Conservation (phyloP, 2,329 filamentous ascomycete species). For the Aspergillus fijiensis region DNA sequence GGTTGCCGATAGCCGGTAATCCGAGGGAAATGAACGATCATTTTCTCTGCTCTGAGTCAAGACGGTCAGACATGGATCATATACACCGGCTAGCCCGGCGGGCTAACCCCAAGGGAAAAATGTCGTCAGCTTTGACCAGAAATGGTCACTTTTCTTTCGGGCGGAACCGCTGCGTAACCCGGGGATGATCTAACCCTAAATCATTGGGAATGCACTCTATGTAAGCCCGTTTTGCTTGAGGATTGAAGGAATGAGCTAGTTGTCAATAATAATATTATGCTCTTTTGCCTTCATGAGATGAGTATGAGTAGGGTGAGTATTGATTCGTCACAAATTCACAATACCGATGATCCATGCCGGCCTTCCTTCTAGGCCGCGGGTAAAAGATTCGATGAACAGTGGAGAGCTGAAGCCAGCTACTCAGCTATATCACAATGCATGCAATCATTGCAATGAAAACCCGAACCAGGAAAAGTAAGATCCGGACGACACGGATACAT, state of each 20-base stretch:
- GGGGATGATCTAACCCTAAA: slow-evolving; percentile 18
- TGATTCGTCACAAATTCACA: not conserved
- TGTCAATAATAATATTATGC: not conserved
- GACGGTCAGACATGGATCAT: not conserved
- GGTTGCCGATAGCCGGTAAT: slow-evolving; percentile 6
- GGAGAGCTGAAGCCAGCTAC: not conserved
- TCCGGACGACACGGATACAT: not conserved
- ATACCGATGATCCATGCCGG: too few relatives aligned
- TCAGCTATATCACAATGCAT: not conserved
- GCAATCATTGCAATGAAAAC: not conserved
- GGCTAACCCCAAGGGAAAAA: slow-evolving; percentile 5
- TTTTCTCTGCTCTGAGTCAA: not conserved
- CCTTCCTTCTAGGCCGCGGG: not conserved
- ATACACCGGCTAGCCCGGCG: slow-evolving; percentile 10
- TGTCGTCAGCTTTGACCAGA: slow-evolving; percentile 17
- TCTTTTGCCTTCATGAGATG: not conserved
- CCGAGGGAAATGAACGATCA: not conserved
- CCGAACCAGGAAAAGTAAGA: too few relatives aligned
- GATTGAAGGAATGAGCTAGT: not conserved
- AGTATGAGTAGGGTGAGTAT: not conserved
- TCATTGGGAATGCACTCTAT: not conserved
- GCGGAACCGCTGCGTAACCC: slow-evolving; percentile 19
- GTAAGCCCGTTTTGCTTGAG: not conserved
- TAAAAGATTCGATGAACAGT: not conserved
- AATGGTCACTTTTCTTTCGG: slow-evolving; percentile 18